Evolutionary conservation across 305 asterid genomes (phyloP).

Genomic region (Fraxinus ornus): DNA sequence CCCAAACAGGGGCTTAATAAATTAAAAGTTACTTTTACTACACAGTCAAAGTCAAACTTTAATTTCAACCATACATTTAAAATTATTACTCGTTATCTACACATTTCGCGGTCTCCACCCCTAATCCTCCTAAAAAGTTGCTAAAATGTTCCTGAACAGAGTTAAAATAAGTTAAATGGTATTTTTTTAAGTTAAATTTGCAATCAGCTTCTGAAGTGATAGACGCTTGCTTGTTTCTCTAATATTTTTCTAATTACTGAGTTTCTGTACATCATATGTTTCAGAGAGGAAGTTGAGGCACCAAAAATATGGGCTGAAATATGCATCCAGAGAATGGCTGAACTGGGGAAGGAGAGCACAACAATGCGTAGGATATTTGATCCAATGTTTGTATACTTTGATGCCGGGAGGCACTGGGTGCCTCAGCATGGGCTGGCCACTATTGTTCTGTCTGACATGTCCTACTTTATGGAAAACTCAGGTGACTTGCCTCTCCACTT

Average conservation of each 20-base stretch:
- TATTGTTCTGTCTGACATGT: slow-evolving; percentile 74
- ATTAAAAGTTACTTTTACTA: not conserved
- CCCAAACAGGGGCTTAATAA: not conserved
- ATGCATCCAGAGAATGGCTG: slow-evolving; percentile 88
- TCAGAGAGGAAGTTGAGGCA: slow-evolving; percentile 79
- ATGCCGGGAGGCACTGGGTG: slow-evolving; percentile 68
- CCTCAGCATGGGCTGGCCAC: slow-evolving; percentile 74
- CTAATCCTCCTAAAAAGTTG: not conserved
- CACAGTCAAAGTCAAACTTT: not conserved
- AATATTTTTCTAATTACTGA: not conserved
- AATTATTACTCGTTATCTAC: not conserved
- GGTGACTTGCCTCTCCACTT: slow-evolving; percentile 38
- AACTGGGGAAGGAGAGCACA: slow-evolving; percentile 81
- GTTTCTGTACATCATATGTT: slow-evolving; percentile 25
- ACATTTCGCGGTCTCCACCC: not conserved
- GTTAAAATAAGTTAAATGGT: not conserved
- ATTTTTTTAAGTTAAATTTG: not conserved
- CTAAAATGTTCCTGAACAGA: not conserved
- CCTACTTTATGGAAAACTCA: slow-evolving; percentile 71
- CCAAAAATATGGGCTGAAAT: slow-evolving; percentile 94
- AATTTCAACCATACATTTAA: not conserved
- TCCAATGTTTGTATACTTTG: slow-evolving; percentile 82
- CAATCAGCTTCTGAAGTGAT: slow-evolving; percentile 12
- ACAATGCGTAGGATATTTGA: slow-evolving; percentile 84
- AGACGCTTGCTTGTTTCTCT: not conserved